Evolutionary conservation across 2,329 filamentous ascomycete species (phyloP), one percentile per base, ranked within the genome.

Genomic region (Talaromyces rugulosus): DNA sequence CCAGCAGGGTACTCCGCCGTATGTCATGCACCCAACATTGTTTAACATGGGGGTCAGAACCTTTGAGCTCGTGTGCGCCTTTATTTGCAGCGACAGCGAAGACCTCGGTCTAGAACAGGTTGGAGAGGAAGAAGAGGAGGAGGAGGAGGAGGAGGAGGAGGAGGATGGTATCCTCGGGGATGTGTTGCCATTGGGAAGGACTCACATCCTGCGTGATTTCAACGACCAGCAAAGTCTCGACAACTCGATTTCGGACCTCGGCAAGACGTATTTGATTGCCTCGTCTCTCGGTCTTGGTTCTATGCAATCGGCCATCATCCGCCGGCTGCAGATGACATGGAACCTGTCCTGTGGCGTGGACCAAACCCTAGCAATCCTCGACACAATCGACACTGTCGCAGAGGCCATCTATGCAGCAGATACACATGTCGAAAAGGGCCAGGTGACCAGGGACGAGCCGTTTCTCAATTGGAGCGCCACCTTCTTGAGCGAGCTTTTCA

Each of bases 251-350:
- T 33, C 23, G 4, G 23, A 34, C 2, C 56, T 62, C 11, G 51
- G 30, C 11, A 47, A 53, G 1, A 47, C 16, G 14, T 62, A 56
- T 23, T 4, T 36, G n/a, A 57, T 31, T 18, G 51, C 60, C 11
- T 40, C 14, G n/a, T 30, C 18, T 18, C 31, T 62, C 3, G 56
- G 51, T 1, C 56, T 62, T 12, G 14, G 12, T 23, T 30, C 58
- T 9, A 59, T 62, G 56, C 31, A 51, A 1, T 11, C 14, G 2
- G 18, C 23, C 9, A 18, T 55, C 16, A 31, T 59, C 11, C 9
- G 31, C n/a, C 55, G 55, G 18, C n/a, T 62, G 9, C 60, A 62
- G 31, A 51, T 59, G 16, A 56, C 51, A 33, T 62, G 60, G 60
- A 62, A 62, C 6, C 23, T 51, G 16, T 55, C 54, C 30, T 51